Conservation (phyloP, 441 rosid species). For the Daphne laureola region DNA sequence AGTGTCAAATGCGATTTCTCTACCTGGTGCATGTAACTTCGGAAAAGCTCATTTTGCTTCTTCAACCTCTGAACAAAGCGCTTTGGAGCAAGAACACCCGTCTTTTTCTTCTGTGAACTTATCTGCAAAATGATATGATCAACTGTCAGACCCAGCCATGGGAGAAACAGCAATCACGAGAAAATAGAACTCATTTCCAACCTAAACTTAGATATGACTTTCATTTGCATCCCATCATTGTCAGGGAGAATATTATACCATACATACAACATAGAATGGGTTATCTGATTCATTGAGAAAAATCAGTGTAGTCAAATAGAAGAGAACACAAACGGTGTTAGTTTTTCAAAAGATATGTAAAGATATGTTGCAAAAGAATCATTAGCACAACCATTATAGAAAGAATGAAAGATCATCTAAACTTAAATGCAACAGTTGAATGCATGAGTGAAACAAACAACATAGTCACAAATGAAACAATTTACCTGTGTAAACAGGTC, state of each 20-base stretch:
- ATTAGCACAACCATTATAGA: not conserved
- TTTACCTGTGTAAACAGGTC: slow-evolving; percentile 89
- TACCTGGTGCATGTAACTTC: slow-evolving; percentile 99
- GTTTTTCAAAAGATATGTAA: no score
- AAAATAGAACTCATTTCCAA: not conserved
- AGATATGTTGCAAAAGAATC: not conserved
- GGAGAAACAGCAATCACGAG: slow-evolving; percentile 13
- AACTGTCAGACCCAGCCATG: slow-evolving; percentile 12
- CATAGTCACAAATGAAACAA: not conserved
- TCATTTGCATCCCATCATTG: no score
- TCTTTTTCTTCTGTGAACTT: slow-evolving; percentile 97
- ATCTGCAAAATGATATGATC: slow-evolving; percentile 39
- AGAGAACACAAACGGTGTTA: no score
- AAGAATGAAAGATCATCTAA: not conserved
- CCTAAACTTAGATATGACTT: no score
- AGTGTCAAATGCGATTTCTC: slow-evolving; percentile 2
- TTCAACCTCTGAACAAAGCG: slow-evolving; percentile 95
- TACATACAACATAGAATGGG: no score
- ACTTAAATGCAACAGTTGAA: not conserved
- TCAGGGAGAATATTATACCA: no score
- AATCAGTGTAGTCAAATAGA: no score
- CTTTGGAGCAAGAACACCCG: slow-evolving; percentile 97
- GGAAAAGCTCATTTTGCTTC: slow-evolving; percentile 96
- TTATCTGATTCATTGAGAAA: no score
- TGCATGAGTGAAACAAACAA: not conserved